A percentile compares a stretch with the other conserved stretches of the same genome.
phyloP scores from a whole-genome alignment of 2,329 filamentous ascomycete genomes.

The Diaporthe caulivora region DNA sequence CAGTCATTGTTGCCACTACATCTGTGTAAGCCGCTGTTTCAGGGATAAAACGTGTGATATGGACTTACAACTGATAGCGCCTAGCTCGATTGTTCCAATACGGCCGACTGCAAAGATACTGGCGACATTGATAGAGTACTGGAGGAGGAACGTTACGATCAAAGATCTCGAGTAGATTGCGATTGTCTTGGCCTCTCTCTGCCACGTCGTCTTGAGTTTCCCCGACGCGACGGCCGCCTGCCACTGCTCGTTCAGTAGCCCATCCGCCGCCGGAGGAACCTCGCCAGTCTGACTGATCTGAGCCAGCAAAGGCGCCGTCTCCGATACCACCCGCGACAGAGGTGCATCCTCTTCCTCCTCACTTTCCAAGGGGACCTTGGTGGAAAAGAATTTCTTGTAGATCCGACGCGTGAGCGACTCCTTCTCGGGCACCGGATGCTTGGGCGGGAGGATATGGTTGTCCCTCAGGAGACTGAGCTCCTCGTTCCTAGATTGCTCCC shows the following conservation, averaged over 20 bases:
- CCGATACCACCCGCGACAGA: slow-evolving; percentile 73
- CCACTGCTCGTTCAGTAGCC: slow-evolving; percentile 80
- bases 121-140: slow-evolving; percentile 87
- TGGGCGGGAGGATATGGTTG: slow-evolving; percentile 74
- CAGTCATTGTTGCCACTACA: slow-evolving; percentile 79
- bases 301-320: slow-evolving; percentile 56
- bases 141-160: slow-evolving; percentile 80
- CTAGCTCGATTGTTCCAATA: slow-evolving; percentile 78
- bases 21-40: slow-evolving; percentile 37
- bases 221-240: slow-evolving; percentile 86
- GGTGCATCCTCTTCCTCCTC: slow-evolving; percentile 54
- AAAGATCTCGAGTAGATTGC: slow-evolving; percentile 77
- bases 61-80: slow-evolving; percentile 68
- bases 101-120: slow-evolving; percentile 84
- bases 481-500: slow-evolving; percentile 67
- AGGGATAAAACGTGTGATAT: not conserved
- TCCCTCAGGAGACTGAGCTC: slow-evolving; percentile 73
- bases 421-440: slow-evolving; percentile 57
- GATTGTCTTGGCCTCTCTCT: slow-evolving; percentile 87
- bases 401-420: slow-evolving; percentile 53
- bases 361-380: slow-evolving; percentile 59
- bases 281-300: slow-evolving; percentile 40
- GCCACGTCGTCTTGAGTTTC: slow-evolving; percentile 90
- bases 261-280: slow-evolving; percentile 61
- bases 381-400: slow-evolving; percentile 65